Evolutionary conservation across 108 stramenopile species (phyloP).

Genomic region (Pseudonitzschia multiseries): DNA sequence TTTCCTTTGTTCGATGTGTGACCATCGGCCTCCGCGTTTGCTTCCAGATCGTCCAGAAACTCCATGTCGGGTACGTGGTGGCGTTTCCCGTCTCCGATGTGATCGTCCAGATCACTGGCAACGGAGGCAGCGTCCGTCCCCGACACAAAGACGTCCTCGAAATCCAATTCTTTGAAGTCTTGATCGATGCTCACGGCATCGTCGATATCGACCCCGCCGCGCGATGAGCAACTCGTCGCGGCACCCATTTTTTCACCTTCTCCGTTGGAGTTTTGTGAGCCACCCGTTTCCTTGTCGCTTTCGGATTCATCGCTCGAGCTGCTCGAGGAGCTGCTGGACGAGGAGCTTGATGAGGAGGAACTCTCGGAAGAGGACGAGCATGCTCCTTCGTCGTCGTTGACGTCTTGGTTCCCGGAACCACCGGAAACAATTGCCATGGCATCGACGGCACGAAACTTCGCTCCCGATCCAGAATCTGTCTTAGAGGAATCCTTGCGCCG

Average conservation of each 20-base stretch:
- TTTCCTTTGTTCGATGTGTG: constrained; percentile 42
- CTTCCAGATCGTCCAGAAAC: constrained; percentile 63
- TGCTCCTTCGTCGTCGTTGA: constrained; percentile 24
- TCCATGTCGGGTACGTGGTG: constrained; percentile 62
- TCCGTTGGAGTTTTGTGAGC: constrained; percentile 1
- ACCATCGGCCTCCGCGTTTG: constrained; percentile 32
- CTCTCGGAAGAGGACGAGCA: constrained; percentile 34
- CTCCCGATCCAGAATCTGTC: constrained; percentile 5
- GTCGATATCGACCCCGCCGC: constrained; percentile 22
- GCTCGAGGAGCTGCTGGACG: constrained; percentile 81
- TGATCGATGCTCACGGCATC: constrained; percentile 18
- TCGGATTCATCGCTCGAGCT: constrained; percentile 59
- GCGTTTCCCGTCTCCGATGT: constrained; percentile 17
- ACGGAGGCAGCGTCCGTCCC: constrained; percentile 47
- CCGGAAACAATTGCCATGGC: neutral
- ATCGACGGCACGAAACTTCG: constrained; percentile 15
- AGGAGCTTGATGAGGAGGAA: constrained; percentile 64
- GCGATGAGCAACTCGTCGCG: neutral
- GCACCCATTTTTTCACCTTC: constrained; percentile 4
- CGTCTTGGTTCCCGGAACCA: constrained; percentile 2
- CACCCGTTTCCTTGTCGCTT: constrained; percentile 56
- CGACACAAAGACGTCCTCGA: constrained; percentile 52
- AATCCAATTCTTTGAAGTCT: constrained; percentile 31
- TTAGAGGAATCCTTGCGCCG: constrained; percentile 37
- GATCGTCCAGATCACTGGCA: constrained; percentile 36